These are phyloP conservation scores for Tilletia caries DNA, from an alignment of 1,284 basidiomycete species.

Conservation along the genomic window DNA sequence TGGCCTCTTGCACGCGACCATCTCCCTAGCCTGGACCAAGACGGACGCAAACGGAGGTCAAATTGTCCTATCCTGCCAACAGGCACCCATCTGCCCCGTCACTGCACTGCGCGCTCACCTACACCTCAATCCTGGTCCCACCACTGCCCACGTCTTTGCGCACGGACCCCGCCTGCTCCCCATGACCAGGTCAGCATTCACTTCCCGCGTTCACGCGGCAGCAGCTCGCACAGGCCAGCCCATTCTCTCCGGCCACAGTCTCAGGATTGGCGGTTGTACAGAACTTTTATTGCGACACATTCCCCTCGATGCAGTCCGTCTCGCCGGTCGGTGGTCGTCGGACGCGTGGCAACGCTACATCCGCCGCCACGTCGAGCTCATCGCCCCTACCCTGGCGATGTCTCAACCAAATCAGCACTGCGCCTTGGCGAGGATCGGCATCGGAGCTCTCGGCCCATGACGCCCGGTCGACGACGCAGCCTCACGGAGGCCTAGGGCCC, in stretches of 20 bases:
- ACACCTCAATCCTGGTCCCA: neutral
- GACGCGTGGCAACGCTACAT: no score
- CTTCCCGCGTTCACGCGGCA: neutral
- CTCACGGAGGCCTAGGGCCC: no score
- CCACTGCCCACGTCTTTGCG: neutral
- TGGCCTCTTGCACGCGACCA: neutral
- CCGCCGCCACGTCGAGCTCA: no score
- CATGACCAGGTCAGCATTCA: neutral
- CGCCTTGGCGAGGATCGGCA: no score
- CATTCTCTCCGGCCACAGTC: neutral
- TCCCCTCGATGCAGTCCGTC: no score
- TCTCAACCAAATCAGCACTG: no score
- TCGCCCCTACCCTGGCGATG: no score
- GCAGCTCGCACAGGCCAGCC: neutral
- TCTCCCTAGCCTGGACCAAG: neutral
- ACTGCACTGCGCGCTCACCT: neutral
- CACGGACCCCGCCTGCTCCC: neutral
- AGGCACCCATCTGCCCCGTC: neutral
- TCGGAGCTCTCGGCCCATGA: no score
- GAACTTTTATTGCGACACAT: neutral
- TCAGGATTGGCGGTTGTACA: neutral
- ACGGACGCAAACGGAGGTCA: neutral
- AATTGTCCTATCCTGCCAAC: neutral
- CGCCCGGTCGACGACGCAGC: no score
- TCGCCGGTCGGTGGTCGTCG: no score